A percentile compares a stretch with the other conserved stretches of the same genome.
Conservation (phyloP, 768 basidiomycete species). For the Solioccasus polychromus region DNA sequence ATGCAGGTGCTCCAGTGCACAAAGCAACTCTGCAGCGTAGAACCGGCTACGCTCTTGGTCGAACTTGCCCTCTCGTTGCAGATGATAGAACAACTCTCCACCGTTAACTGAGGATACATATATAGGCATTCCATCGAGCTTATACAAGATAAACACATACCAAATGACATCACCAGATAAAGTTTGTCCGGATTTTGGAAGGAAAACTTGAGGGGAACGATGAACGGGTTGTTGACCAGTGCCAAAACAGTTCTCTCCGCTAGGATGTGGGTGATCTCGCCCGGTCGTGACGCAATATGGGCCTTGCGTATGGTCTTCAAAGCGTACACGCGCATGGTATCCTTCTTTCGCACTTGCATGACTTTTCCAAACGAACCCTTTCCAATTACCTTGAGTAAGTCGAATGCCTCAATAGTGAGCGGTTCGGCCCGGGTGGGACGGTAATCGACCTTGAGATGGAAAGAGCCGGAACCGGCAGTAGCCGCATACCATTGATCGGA, state of each 20-base stretch:
- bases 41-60: slow-evolving; percentile 91
- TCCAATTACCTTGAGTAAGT: slow-evolving; percentile 95
- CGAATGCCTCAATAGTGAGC: slow-evolving; percentile 94
- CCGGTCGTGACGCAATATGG: slow-evolving; percentile 92
- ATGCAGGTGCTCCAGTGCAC: slow-evolving; percentile 93
- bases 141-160: slow-evolving; percentile 39
- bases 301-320: slow-evolving; percentile 98
- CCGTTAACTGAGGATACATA: slow-evolving; percentile 69
- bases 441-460: slow-evolving; percentile 95
- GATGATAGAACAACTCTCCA: slow-evolving; percentile 95
- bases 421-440: slow-evolving; percentile 81
- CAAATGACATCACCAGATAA: slow-evolving; percentile 96
- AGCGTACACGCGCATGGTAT: slow-evolving; percentile 96
- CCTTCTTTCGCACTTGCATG: slow-evolving; percentile 99
- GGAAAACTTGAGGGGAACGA: slow-evolving; percentile 98
- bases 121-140: background rate
- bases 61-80: slow-evolving; percentile 96
- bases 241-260: slow-evolving; percentile 97
- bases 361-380: slow-evolving; percentile 98
- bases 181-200: slow-evolving; percentile 98
- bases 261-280: slow-evolving; percentile 97
- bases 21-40: slow-evolving; percentile 96
- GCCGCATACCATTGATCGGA: slow-evolving; percentile 92
- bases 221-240: slow-evolving; percentile 97
- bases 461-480: slow-evolving; percentile 80